Evolutionary conservation across 371 early-diverging fungal species (phyloP).

Genomic region (Encephalitozoon romaleae): DNA sequence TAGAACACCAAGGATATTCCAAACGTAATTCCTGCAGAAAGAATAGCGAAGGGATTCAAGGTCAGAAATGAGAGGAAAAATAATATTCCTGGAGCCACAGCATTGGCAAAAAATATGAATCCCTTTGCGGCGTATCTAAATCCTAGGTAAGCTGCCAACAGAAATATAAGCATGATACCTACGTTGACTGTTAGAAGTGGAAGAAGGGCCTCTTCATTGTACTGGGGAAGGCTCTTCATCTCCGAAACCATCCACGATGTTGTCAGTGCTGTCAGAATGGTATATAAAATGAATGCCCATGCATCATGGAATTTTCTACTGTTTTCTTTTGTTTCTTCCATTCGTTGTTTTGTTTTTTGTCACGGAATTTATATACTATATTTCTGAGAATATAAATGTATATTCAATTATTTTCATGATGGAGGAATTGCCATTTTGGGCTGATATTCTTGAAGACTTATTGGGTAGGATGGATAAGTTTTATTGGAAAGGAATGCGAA

Average conservation of each 20-base stretch:
- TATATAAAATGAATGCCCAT: conserved; percentile 40
- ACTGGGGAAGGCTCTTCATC: not conserved
- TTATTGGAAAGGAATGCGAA: no score
- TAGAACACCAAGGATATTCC: conserved; percentile 3
- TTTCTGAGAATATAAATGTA: not conserved
- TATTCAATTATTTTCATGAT: not conserved
- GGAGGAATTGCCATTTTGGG: not conserved
- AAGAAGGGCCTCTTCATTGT: not conserved
- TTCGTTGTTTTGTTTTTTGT: not conserved
- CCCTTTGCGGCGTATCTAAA: not conserved
- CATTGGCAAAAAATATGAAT: not conserved
- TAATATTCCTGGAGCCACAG: not conserved
- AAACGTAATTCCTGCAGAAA: not conserved
- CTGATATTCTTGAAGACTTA: not conserved
- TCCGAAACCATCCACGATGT: not conserved
- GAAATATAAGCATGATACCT: not conserved
- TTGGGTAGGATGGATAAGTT: not conserved
- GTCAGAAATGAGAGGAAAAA: not conserved
- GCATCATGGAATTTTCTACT: conserved; percentile 40
- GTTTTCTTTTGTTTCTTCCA: not conserved
- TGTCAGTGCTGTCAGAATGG: not conserved
- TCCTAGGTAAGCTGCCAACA: not conserved
- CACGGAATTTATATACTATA: not conserved
- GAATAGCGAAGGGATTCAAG: not conserved
- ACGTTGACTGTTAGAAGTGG: not conserved